Conservation (phyloP, 2,329 filamentous ascomycete species). For the Catunica adiposa region DNA sequence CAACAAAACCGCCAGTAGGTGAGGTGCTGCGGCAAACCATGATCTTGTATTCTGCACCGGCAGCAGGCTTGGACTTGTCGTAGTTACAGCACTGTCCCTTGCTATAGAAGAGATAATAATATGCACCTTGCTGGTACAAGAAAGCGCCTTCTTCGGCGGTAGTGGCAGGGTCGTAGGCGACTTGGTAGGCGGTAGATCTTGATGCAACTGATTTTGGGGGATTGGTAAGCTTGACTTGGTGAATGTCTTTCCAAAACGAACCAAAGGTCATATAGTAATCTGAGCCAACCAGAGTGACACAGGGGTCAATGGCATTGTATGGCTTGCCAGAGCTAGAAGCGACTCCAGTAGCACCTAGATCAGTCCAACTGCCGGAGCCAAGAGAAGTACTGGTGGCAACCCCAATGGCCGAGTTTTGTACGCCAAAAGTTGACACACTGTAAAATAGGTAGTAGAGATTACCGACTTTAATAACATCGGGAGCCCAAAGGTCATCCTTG, state of each 20-base stretch:
- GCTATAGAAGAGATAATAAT: constrained; percentile 50
- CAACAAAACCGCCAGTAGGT: constrained; percentile 38
- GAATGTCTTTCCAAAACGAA: constrained; percentile 52
- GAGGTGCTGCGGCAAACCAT: constrained; percentile 42
- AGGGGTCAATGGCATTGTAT: constrained; percentile 47
- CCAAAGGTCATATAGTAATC: constrained; percentile 43
- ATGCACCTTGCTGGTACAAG: constrained; percentile 36
- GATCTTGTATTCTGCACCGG: constrained; percentile 49
- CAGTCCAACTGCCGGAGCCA: constrained; percentile 41
- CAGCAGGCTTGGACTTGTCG: constrained; percentile 31
- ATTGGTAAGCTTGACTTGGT: constrained; percentile 35
- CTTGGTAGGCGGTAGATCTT: constrained; percentile 22
- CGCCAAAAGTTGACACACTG: constrained; percentile 43
- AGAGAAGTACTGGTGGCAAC: constrained; percentile 29
- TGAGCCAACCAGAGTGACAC: constrained; percentile 28
- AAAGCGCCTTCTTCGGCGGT: constrained; percentile 41
- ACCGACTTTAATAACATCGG: constrained; percentile 28
- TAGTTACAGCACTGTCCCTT: constrained; percentile 46
- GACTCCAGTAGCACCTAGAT: constrained; percentile 39
- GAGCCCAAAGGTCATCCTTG: constrained; percentile 27
- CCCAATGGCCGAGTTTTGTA: constrained; percentile 45
- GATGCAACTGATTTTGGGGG: constrained; percentile 19
- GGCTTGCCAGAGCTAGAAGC: constrained; percentile 24
- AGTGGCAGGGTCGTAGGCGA: constrained; percentile 35
- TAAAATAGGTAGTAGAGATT: constrained; percentile 51